Conservation (phyloP, 768 basidiomycete genomes). For the Psilocybe cyanescens region DNA sequence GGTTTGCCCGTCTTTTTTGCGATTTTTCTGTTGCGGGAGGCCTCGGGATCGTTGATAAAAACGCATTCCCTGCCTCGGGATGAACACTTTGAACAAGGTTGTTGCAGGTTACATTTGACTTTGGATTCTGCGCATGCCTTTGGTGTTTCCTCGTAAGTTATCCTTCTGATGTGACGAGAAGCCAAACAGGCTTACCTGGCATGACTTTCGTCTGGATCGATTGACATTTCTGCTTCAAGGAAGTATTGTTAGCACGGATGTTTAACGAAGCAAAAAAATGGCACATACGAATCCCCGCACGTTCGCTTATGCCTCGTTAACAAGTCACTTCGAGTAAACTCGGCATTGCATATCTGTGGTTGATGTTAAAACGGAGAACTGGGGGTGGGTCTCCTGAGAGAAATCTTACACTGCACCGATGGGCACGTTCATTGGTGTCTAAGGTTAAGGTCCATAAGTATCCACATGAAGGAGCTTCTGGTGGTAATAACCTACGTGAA, state of each 20-base stretch:
- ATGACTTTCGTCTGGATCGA: slow-evolving; percentile 69
- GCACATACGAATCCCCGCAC: slow-evolving; percentile 68
- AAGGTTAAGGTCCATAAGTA: slow-evolving; percentile 6
- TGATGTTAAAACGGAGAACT: slow-evolving; percentile 2
- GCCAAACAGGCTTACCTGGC: slow-evolving; percentile 41
- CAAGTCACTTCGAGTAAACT: slow-evolving; percentile 76
- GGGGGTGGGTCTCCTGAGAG: background rate
- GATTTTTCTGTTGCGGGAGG: slow-evolving; percentile 42
- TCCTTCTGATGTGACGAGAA: slow-evolving; percentile 6
- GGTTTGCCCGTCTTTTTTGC: slow-evolving; percentile 32
- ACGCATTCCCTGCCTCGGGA: slow-evolving; percentile 66
- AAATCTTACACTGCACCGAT: slow-evolving; percentile 61
- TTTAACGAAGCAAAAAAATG: background rate
- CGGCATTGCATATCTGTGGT: slow-evolving; percentile 62
- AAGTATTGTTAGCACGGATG: slow-evolving; percentile 4
- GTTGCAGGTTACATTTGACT: slow-evolving; percentile 71
- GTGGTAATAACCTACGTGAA: slow-evolving; percentile 54
- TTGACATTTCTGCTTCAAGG: slow-evolving; percentile 43
- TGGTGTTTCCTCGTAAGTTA: slow-evolving; percentile 4
- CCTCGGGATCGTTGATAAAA: slow-evolving; percentile 56
- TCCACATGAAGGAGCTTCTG: slow-evolving; percentile 3
- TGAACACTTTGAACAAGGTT: slow-evolving; percentile 69
- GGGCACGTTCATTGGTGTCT: slow-evolving; percentile 72
- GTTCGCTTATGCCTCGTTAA: slow-evolving; percentile 73
- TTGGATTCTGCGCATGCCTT: slow-evolving; percentile 76